These are phyloP conservation scores for Melastoma malabathricum DNA, from an alignment of 345 rosid genomes.

Conservation along the genomic window DNA sequence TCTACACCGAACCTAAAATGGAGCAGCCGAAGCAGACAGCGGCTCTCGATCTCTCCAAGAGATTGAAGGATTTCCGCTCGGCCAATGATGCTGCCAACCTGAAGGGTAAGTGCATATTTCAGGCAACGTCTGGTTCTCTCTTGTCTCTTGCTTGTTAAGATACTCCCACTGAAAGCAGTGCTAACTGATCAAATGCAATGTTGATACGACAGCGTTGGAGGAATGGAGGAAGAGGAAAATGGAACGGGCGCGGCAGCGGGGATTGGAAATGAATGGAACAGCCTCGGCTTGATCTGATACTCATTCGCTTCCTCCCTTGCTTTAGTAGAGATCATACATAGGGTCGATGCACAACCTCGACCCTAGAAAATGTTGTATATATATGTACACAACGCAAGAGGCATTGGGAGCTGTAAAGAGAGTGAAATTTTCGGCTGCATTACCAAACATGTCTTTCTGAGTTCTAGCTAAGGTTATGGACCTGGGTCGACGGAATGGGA, in stretches of 20 bases:
- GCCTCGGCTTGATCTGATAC: not conserved
- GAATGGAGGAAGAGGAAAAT: conserved; percentile 89
- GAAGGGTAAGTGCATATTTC: conserved; percentile 40
- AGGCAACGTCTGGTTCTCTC: not conserved
- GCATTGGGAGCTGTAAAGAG: not conserved
- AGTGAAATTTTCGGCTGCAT: not conserved
- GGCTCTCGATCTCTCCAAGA: conserved; percentile 74
- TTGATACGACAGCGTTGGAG: conserved; percentile 43
- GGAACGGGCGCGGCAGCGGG: conserved; percentile 66
- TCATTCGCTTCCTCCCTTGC: not conserved
- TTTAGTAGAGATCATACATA: not conserved
- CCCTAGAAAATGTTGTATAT: too few relatives aligned
- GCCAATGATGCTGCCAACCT: conserved; percentile 49
- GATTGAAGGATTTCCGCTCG: conserved; percentile 59
- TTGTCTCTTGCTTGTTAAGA: too few relatives aligned
- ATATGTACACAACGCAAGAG: not conserved
- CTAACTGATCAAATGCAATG: not conserved
- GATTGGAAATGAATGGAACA: conserved; percentile 51
- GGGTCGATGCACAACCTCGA: not conserved
- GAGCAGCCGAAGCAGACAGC: conserved; percentile 51
- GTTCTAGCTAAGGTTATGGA: not conserved
- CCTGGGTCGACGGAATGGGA: too few relatives aligned
- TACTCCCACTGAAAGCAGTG: not conserved
- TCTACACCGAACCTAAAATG: conserved; percentile 30
- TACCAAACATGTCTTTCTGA: not conserved